These are phyloP conservation scores for Dichotomocladium elegans DNA, from an alignment of 371 early-diverging fungal species.

Conservation along the genomic window DNA sequence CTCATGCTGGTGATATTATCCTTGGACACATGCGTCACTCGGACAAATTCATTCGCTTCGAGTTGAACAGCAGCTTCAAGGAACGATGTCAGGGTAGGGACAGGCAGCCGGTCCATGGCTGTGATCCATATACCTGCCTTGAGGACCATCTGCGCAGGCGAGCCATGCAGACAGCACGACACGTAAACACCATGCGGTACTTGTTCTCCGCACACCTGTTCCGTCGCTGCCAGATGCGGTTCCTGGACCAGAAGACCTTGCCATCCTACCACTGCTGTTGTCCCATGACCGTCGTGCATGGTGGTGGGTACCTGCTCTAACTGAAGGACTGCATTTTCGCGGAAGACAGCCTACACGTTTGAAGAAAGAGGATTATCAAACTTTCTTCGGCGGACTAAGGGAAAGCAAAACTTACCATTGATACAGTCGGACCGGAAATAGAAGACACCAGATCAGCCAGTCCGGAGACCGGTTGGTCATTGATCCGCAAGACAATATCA, in stretches of 20 bases:
- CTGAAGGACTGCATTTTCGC: too few species aligned
- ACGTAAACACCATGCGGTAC: constrained; percentile 77
- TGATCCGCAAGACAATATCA: constrained; percentile 75
- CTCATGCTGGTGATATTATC: constrained; percentile 48
- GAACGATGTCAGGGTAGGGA: constrained; percentile 44
- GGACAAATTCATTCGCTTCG: constrained; percentile 16
- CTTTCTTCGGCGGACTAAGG: too few species aligned
- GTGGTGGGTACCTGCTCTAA: constrained; percentile 63
- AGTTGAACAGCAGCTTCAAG: constrained; percentile 37
- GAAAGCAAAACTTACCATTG: too few species aligned
- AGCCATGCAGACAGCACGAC: constrained; percentile 61
- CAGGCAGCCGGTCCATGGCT: constrained; percentile 47
- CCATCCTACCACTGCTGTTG: constrained; percentile 73
- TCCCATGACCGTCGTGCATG: constrained; percentile 49
- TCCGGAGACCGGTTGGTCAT: constrained; percentile 58
- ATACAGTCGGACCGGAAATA: too few species aligned
- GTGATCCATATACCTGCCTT: constrained; percentile 65
- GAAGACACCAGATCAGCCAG: constrained; percentile 67
- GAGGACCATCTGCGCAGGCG: constrained; percentile 62
- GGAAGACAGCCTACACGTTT: too few species aligned
- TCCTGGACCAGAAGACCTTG: constrained; percentile 78
- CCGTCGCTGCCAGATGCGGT: constrained; percentile 76
- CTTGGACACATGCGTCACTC: constrained; percentile 55
- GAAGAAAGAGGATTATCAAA: too few species aligned
- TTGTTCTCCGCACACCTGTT: constrained; percentile 62